Conservation (phyloP, 2,329 filamentous ascomycete species). For the Neonectria faginata region DNA sequence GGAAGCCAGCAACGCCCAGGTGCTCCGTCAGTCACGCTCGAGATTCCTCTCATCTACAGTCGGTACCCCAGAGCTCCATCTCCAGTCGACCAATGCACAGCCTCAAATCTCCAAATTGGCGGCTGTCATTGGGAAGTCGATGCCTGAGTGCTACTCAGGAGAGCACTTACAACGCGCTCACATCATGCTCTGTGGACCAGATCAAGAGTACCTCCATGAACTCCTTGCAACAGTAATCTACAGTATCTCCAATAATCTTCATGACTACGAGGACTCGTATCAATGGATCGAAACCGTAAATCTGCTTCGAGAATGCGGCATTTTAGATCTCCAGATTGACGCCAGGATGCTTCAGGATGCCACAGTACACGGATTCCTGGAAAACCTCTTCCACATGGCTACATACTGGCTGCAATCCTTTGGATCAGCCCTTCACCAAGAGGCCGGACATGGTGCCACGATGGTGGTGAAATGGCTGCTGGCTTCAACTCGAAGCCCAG, state of each 20-base stretch:
- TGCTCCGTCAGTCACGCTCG: background rate
- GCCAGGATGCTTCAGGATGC: background rate
- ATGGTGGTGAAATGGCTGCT: background rate
- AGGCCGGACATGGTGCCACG: background rate
- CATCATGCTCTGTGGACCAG: background rate
- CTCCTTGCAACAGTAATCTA: background rate
- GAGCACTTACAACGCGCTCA: slow-evolving; percentile 14
- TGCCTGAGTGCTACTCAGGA: slow-evolving; percentile 13
- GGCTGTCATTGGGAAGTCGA: slow-evolving; percentile 1
- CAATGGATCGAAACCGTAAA: background rate
- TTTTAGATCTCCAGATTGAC: slow-evolving; percentile 5
- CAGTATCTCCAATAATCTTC: slow-evolving; percentile 11
- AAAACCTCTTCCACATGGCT: too few species aligned
- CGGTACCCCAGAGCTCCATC: background rate
- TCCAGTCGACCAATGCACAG: background rate
- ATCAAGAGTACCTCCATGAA: slow-evolving; percentile 2
- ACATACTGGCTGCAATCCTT: background rate
- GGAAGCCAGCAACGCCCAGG: background rate
- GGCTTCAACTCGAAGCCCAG: background rate
- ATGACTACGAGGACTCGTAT: background rate
- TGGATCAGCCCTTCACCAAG: too few species aligned
- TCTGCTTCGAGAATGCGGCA: background rate
- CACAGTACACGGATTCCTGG: too few species aligned
- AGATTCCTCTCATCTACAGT: background rate
- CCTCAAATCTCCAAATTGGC: background rate